Evolutionary conservation across 768 basidiomycete species (phyloP).

Genomic region (Gymnopilus junonius): DNA sequence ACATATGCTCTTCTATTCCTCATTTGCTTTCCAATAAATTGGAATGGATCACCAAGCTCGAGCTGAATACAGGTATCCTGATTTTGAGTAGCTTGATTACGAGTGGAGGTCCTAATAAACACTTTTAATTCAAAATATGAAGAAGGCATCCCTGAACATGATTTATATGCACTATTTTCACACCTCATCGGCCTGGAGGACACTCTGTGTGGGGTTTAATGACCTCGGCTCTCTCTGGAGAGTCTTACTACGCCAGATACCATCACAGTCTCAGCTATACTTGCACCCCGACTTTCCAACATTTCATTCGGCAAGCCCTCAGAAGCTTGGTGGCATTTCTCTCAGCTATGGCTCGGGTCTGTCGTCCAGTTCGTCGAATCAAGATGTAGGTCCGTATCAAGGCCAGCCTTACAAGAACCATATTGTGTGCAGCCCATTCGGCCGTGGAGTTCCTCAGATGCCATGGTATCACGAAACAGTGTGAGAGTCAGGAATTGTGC

Average conservation of each 20-base stretch:
- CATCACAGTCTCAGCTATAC: slow-evolving; percentile 9
- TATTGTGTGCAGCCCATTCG: slow-evolving; percentile 13
- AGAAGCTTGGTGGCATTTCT: slow-evolving; percentile 39
- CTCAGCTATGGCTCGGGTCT: slow-evolving; percentile 30
- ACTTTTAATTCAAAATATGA: background rate
- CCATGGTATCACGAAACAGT: slow-evolving; percentile 20
- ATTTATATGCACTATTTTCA: slow-evolving; percentile 24
- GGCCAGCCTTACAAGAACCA: no score
- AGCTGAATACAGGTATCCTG: slow-evolving; percentile 34
- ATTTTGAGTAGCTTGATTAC: no score
- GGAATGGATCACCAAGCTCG: slow-evolving; percentile 29
- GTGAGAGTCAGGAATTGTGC: background rate
- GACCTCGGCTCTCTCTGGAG: slow-evolving; percentile 30
- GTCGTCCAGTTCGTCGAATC: slow-evolving; percentile 21
- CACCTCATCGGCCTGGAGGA: slow-evolving; percentile 25
- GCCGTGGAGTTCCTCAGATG: slow-evolving; percentile 32
- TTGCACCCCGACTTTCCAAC: slow-evolving; percentile 29
- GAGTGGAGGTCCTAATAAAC: no score
- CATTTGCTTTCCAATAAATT: slow-evolving; percentile 24
- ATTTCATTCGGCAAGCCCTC: slow-evolving; percentile 36
- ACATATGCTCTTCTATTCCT: slow-evolving; percentile 23
- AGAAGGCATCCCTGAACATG: slow-evolving; percentile 22
- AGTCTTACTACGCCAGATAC: slow-evolving; percentile 12
- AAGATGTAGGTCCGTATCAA: slow-evolving; percentile 9
- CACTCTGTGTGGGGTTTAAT: slow-evolving; percentile 33